phyloP scores from a whole-genome alignment of 2,329 filamentous ascomycete species.

The Botrytis aclada region DNA sequence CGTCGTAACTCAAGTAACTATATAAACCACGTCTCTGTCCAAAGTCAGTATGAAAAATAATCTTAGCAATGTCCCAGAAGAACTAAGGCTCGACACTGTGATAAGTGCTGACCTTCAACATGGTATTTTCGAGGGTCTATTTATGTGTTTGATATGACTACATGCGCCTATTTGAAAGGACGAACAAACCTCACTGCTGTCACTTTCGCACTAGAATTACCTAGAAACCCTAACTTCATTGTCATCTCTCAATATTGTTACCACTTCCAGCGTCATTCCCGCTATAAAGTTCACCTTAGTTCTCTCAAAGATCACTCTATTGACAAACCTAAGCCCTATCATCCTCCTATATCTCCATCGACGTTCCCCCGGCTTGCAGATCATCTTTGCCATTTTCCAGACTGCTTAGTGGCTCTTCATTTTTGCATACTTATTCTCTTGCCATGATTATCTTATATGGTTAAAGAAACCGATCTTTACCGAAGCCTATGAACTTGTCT shows the following conservation, averaged over 20 bases:
- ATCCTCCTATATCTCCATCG: background rate
- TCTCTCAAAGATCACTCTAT: background rate
- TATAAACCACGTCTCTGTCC: background rate
- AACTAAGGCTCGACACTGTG: accelerated
- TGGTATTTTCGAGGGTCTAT: background rate
- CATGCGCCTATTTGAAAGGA: background rate
- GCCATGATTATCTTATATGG: too few species aligned
- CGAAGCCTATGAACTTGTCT: too few species aligned
- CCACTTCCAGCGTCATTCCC: background rate
- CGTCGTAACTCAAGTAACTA: background rate
- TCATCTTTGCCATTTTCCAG: too few species aligned
- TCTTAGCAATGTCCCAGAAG: accelerated
- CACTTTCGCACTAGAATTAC: background rate
- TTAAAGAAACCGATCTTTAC: too few species aligned
- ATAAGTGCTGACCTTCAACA: accelerated
- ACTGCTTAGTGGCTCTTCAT: too few species aligned
- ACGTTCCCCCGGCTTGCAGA: too few species aligned
- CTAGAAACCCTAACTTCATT: background rate
- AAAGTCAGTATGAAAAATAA: background rate
- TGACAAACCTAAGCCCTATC: background rate
- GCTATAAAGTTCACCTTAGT: background rate
- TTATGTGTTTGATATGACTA: background rate
- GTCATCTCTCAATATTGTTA: background rate
- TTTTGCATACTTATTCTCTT: too few species aligned
- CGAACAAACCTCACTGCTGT: background rate